Conservation (phyloP, 352 stramenopile species). For the Phytophthora sojae region DNA sequence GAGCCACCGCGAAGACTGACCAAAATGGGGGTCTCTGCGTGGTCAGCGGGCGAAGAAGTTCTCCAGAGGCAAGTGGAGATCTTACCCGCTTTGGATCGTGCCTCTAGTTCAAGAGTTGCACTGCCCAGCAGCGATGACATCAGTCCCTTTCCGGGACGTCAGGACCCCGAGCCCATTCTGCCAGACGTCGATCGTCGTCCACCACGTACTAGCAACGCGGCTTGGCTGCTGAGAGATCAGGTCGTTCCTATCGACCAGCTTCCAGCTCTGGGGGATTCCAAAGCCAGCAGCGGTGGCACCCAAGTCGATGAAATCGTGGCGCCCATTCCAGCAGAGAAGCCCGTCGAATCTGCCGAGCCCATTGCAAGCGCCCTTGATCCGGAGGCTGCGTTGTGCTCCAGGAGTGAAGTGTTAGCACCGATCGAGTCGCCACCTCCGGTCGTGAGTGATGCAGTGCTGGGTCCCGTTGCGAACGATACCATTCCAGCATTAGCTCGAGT, state of each 20-base stretch:
- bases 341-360: neutral
- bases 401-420: neutral
- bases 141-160: constrained; percentile 21
- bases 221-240: constrained; percentile 26
- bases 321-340: neutral
- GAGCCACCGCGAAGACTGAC: constrained; percentile 13
- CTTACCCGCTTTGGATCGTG: constrained; percentile 28
- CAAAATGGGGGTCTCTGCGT: constrained; percentile 18
- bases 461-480: neutral
- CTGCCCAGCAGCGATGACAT: constrained; percentile 23
- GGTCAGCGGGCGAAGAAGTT: constrained; percentile 28
- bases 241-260: constrained; percentile 2
- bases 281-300: neutral
- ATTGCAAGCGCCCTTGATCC: neutral
- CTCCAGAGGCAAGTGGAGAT: constrained; percentile 36
- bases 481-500: constrained; percentile 17
- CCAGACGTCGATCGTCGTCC: constrained; percentile 7
- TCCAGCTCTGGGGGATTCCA: neutral
- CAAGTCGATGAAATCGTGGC: neutral
- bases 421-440: constrained; percentile 1
- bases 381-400: constrained; percentile 5
- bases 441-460: neutral
- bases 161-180: constrained; percentile 9
- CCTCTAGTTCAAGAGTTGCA: neutral
- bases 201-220: constrained; percentile 14